Evolutionary conservation across 768 basidiomycete species (phyloP), one percentile per base, ranked within the genome.

Genomic region (Myochromella boudieri): DNA sequence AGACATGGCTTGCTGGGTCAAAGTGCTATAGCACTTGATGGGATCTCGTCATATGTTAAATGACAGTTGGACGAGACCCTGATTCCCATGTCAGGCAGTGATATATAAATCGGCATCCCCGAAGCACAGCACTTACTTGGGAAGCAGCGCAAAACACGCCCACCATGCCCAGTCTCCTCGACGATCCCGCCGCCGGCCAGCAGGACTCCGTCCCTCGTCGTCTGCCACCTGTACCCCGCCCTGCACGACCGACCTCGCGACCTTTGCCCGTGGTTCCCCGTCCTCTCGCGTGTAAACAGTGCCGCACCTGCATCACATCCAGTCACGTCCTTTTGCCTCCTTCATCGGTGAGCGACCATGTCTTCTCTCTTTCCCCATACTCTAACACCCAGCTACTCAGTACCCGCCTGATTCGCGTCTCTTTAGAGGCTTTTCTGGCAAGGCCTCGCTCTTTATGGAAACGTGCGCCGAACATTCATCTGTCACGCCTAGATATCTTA

Each of bases 381-480:
- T 17, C 46, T 48, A 11, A 50, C 15, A 32, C 44, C 8, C 8
- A 40, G 6, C 15, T 34, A 29, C 15, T 26, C 48, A 77, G 75
- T 71, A 76, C 41, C 76, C 75, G 4, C 63, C 66, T 2, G 63
- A 71, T 42, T 70, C 74, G 17, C 68, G 78, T 44, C 64, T 70
- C 17, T 82, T 81, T 61, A 68, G 69, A 42, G 82, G 81, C 4
- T 79, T 78, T 57, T 70, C 70, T 11, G 81, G 81, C 37, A 80
- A 77, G 62, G 82, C 81, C 4, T 78, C 75, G 1, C 64, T 85
- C 7, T 81, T 82, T 60, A 78, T 70, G 10, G 73, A 80, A 58
- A 73, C 70, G 80, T 82, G 58, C 41, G 76, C 67, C 6, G 34
- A 36, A 15, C 38, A 18, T 29, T 15, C 15, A 31, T 46, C 24